These are phyloP conservation scores for Phallus indusiatus DNA, from an alignment of 768 basidiomycete species.

Conservation along the genomic window DNA sequence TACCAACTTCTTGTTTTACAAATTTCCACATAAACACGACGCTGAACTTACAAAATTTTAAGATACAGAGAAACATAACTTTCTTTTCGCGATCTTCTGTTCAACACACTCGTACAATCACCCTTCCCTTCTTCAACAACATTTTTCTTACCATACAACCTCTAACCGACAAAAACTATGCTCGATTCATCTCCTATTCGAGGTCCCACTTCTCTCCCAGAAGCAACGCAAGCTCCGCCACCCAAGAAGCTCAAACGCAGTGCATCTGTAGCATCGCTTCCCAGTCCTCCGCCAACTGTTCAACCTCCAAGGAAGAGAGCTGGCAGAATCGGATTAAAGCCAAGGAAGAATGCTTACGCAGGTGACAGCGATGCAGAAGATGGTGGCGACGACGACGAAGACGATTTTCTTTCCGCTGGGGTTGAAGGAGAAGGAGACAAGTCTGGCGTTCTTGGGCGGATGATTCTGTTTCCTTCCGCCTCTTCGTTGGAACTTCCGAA, in stretches of 20 bases:
- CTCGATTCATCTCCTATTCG: slow-evolving; percentile 25
- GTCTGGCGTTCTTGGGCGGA: slow-evolving; percentile 6
- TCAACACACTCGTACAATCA: too few species aligned
- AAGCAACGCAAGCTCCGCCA: slow-evolving; percentile 14
- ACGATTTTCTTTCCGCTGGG: neutral
- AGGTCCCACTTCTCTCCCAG: slow-evolving; percentile 10
- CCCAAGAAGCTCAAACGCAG: slow-evolving; percentile 44
- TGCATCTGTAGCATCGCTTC: slow-evolving; percentile 53
- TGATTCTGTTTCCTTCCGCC: slow-evolving; percentile 3
- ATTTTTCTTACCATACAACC: too few species aligned
- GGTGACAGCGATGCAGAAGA: slow-evolving; percentile 23
- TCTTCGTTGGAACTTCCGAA: neutral
- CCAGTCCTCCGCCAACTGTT: slow-evolving; percentile 55
- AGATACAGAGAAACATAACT: too few species aligned
- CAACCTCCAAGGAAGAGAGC: slow-evolving; percentile 31
- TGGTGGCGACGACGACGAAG: slow-evolving; percentile 8
- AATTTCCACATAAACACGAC: too few species aligned
- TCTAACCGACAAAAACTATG: slow-evolving; percentile 4
- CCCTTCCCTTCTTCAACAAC: too few species aligned
- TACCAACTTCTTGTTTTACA: too few species aligned
- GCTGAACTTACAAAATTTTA: too few species aligned
- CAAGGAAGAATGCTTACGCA: slow-evolving; percentile 21
- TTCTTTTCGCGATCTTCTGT: too few species aligned
- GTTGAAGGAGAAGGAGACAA: slow-evolving; percentile 15
- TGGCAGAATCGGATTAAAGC: neutral